phyloP scores from a whole-genome alignment of 805 yeast species.

The Nakazawaea populi region DNA sequence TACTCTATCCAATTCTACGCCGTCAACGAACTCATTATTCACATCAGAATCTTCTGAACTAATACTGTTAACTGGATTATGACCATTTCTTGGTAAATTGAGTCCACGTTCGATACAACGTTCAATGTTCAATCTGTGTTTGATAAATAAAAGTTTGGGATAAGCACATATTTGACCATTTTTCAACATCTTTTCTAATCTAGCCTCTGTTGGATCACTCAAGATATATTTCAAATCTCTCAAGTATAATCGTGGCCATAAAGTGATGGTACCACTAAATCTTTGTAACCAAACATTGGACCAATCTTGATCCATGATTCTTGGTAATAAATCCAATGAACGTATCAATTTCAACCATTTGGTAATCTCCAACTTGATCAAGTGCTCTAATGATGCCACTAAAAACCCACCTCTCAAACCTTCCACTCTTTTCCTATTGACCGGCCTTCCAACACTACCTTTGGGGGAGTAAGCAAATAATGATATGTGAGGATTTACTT shows the following conservation, averaged over 20 bases:
- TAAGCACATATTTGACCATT: constrained; percentile 63
- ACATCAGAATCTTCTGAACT: constrained; percentile 4
- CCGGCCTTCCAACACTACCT: constrained; percentile 79
- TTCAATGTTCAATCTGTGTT: constrained; percentile 61
- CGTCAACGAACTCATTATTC: constrained; percentile 1
- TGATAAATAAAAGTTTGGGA: constrained; percentile 61
- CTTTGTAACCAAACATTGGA: constrained; percentile 68
- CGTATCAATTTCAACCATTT: constrained; percentile 70
- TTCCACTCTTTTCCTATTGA: constrained; percentile 44
- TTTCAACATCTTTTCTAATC: constrained; percentile 46
- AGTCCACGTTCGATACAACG: constrained; percentile 52
- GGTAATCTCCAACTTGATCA: constrained; percentile 65
- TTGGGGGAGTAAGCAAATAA: constrained; percentile 72
- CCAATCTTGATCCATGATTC: constrained; percentile 73
- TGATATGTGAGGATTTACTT: constrained; percentile 78
- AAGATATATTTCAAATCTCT: constrained; percentile 58
- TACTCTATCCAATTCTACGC: neutral
- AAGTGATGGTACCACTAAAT: constrained; percentile 70
- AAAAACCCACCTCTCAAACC: constrained; percentile 75
- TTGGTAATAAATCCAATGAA: constrained; percentile 62
- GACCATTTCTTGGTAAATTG: constrained; percentile 16
- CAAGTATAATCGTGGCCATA: constrained; percentile 63
- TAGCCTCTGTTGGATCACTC: constrained; percentile 60
- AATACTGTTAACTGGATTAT: neutral
- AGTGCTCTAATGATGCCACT: constrained; percentile 64